These are phyloP conservation scores for Fraxinus nigra DNA, from an alignment of 305 asterid genomes.

Conservation along the genomic window DNA sequence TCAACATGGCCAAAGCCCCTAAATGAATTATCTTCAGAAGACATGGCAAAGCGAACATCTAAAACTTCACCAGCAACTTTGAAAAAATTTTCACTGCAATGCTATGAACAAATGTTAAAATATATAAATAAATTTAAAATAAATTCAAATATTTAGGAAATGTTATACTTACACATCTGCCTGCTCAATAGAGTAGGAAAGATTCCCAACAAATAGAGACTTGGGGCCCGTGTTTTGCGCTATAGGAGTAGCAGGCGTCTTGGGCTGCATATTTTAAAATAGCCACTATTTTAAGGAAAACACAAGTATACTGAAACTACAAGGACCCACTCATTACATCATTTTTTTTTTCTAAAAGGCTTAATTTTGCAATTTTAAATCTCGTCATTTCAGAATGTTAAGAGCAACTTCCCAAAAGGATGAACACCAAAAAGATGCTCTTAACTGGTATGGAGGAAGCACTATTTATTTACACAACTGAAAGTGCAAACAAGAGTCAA, in stretches of 20 bases:
- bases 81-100: constrained; percentile 66
- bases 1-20: constrained; percentile 92
- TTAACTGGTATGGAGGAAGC: not conserved
- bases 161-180: constrained; percentile 59
- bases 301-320: not conserved
- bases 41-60: constrained; percentile 59
- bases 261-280: constrained; percentile 40
- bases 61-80: constrained; percentile 64
- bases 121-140: not conserved
- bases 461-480: not conserved
- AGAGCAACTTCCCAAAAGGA: not conserved
- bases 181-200: constrained; percentile 52
- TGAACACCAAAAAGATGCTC: not conserved
- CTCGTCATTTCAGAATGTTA: not conserved
- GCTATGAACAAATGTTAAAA: not conserved
- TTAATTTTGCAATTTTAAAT: not conserved
- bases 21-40: constrained; percentile 44
- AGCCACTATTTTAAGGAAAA: not conserved
- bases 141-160: constrained; percentile 13
- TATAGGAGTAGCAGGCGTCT: constrained; percentile 46
- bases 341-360: not conserved
- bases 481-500: not conserved
- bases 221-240: constrained; percentile 48
- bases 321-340: not conserved
- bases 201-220: constrained; percentile 76